phyloP scores from a whole-genome alignment of 345 rosid species.

The Adansonia digitata region DNA sequence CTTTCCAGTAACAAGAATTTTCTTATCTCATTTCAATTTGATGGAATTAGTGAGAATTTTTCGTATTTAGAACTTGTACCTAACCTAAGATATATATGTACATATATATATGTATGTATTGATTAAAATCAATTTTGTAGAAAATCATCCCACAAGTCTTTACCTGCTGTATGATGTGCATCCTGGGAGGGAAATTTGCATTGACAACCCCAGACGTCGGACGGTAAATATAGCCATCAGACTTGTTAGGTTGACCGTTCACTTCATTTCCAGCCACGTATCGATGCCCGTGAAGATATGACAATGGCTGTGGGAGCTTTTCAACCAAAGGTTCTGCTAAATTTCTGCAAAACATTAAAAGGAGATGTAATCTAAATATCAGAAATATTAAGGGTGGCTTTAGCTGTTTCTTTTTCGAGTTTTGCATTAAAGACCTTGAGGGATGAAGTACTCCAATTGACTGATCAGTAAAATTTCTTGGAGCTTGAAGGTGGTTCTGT shows the following conservation, averaged over 20 bases:
- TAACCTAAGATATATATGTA: too few relatives aligned
- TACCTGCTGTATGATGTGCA: constrained; percentile 15
- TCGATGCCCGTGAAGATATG: not conserved
- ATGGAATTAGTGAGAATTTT: too few relatives aligned
- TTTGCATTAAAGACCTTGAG: not conserved
- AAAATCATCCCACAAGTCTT: not conserved
- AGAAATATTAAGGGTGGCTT: not conserved
- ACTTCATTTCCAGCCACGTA: not conserved
- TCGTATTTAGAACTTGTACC: too few relatives aligned
- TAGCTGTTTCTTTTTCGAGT: not conserved
- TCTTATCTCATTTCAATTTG: too few relatives aligned
- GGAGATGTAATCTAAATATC: not conserved
- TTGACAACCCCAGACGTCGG: not conserved
- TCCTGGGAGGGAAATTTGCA: not conserved
- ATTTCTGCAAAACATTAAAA: constrained; percentile 6
- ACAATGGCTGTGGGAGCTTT: not conserved
- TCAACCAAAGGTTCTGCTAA: constrained; percentile 9
- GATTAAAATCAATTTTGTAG: not conserved
- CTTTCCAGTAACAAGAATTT: too few relatives aligned
- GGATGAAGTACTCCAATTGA: not conserved
- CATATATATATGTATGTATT: too few relatives aligned
- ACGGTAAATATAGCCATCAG: not conserved
- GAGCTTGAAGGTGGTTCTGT: not conserved
- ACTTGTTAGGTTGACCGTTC: not conserved
- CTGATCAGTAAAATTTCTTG: not conserved